Conservation (phyloP, 208 protist genomes). For the Leishmania tropica region DNA sequence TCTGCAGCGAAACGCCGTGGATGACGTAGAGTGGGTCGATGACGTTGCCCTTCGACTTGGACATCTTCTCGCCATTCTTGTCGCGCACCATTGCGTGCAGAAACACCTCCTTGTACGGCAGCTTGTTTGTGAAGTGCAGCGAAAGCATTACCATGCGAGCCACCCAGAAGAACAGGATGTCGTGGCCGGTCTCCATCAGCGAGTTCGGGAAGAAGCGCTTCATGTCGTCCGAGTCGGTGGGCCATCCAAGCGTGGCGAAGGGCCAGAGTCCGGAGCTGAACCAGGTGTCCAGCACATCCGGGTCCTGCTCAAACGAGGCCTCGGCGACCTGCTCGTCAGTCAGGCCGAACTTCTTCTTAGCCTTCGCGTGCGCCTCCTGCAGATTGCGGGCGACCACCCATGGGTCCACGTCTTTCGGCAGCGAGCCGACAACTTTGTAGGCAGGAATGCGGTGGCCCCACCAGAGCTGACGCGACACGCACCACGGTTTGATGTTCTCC, state of each 20-base stretch:
- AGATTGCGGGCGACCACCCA: conserved; percentile 95
- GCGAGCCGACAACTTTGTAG: conserved; percentile 87
- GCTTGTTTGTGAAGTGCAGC: conserved; percentile 94
- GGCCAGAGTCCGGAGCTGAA: conserved; percentile 99
- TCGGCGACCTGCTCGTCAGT: conserved; percentile 57
- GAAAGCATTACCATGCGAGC: conserved; percentile 99
- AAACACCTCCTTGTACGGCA: conserved; percentile 98
- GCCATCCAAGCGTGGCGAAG: conserved; percentile 98
- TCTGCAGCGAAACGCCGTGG: conserved; percentile 95
- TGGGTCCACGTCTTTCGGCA: conserved; percentile 45
- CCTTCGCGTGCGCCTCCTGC: conserved; percentile 95
- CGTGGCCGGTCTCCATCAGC: conserved; percentile 99
- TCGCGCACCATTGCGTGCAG: conserved; percentile 99
- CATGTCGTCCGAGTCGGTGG: conserved; percentile 91
- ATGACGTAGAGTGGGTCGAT: conserved; percentile 99
- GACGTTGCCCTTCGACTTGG: conserved; percentile 99
- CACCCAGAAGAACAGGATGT: conserved; percentile 99
- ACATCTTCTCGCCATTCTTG: conserved; percentile 99
- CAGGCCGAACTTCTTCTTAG: conserved; percentile 81
- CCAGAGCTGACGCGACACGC: conserved; percentile 99
- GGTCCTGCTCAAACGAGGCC: conserved; percentile 95
- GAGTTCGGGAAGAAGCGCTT: conserved; percentile 96
- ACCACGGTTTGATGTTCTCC: conserved; percentile 97
- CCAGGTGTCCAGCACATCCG: conserved; percentile 99
- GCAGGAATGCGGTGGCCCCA: conserved; percentile 99